Conservation (phyloP, 2,329 filamentous ascomycete genomes). For the Cladosporium sphaerospermum region DNA sequence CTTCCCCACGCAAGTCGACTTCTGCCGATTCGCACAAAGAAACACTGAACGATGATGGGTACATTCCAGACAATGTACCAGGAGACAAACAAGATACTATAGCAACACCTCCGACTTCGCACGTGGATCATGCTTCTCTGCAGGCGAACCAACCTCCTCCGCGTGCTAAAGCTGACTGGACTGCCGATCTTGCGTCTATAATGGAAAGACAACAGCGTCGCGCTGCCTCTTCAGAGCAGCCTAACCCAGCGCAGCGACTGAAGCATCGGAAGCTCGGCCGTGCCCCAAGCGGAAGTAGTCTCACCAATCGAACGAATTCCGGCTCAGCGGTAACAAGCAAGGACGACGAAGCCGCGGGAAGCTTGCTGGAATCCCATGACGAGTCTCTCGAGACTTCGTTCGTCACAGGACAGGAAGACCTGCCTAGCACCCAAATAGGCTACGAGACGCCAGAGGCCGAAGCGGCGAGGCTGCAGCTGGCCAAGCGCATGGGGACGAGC, state of each 20-base stretch:
- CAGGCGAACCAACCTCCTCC: background rate
- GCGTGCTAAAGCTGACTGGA: background rate
- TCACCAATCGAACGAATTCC: constrained; percentile 3
- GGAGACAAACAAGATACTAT: background rate
- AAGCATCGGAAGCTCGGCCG: constrained; percentile 27
- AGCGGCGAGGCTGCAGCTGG: constrained; percentile 25
- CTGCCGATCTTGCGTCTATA: constrained; percentile 4
- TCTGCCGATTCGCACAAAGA: background rate
- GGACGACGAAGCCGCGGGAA: background rate
- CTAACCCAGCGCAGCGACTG: constrained; percentile 14
- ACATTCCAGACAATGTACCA: background rate
- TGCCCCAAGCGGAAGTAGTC: constrained; percentile 20
- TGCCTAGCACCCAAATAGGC: constrained; percentile 30
- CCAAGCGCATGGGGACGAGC: constrained; percentile 27
- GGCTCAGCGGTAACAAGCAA: background rate
- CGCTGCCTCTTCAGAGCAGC: background rate
- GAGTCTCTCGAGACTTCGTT: too few species aligned
- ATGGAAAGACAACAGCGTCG: constrained; percentile 9
- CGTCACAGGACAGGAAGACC: constrained; percentile 2
- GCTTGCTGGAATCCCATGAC: too few species aligned
- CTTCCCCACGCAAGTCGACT: constrained; percentile 15
- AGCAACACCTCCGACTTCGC: background rate
- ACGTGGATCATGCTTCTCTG: background rate
- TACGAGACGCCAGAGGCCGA: constrained; percentile 30
- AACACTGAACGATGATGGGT: background rate